Percentiles rank a stretch among this genome's conserved stretches.
Conservation (phyloP, 805 yeast genomes). For the Metschnikowia santaceciliae region DNA sequence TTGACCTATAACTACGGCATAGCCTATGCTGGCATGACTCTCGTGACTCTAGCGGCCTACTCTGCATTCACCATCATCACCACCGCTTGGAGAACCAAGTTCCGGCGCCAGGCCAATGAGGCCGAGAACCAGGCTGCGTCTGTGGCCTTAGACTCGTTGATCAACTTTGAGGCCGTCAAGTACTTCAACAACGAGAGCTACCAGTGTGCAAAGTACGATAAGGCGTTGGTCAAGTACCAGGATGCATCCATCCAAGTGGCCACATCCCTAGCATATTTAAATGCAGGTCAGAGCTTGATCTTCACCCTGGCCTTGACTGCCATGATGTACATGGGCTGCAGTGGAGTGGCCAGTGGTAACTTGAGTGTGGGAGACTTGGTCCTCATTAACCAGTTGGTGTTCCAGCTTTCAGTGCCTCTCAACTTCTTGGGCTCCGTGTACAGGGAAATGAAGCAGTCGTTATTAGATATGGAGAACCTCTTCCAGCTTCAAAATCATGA, state of each 20-base stretch:
- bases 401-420: conserved; percentile 91
- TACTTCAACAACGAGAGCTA: conserved; percentile 86
- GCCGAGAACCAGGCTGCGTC: conserved; percentile 97
- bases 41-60: conserved; percentile 84
- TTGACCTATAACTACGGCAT: conserved; percentile 89
- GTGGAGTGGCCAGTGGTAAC: conserved; percentile 79
- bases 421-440: conserved; percentile 95
- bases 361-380: conserved; percentile 94
- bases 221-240: conserved; percentile 70
- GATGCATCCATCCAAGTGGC: conserved; percentile 75
- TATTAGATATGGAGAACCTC: conserved; percentile 92
- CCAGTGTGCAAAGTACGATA: conserved; percentile 77
- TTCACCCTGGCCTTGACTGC: conserved; percentile 87
- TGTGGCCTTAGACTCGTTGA: conserved; percentile 88
- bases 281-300: conserved; percentile 75
- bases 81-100: conserved; percentile 94
- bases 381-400: conserved; percentile 89
- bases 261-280: conserved; percentile 73
- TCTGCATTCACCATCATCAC: conserved; percentile 84
- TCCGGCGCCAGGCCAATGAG: conserved; percentile 78
- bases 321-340: conserved; percentile 98
- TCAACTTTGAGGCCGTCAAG: conserved; percentile 91
- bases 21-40: conserved; percentile 83
- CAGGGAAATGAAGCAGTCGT: conserved; percentile 87
- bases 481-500: conserved; percentile 79